Base-by-base conservation (phyloP, 2,329 filamentous ascomycete genomes). In the Pseudogymnoascus sp. region DNA sequence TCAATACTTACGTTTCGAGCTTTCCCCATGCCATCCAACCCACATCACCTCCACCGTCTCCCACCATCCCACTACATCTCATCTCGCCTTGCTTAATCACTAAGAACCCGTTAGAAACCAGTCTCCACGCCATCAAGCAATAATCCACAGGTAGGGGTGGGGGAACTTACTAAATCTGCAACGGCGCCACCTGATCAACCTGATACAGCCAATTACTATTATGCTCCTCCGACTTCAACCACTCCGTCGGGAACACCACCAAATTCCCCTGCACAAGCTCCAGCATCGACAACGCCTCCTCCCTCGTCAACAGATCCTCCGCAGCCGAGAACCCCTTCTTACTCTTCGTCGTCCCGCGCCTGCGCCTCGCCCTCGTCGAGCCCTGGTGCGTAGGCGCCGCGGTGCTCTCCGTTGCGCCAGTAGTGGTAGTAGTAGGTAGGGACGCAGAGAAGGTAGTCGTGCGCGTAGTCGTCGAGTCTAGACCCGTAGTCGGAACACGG, bases 161-260 rank as follows among this genome's bases (percentile, higher is more conserved):
- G 16, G 16, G 16, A 16, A 16, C 16, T 87, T 82, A 91, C 90
- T 99, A 99, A 72, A 99, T 97, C 78, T 97, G 92, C 77, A 99
- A 81, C 63, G 95, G 95, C 70, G 95, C 96, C 73, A 99, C 88
- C 75, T 96, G 89, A 75, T 99, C 95, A 63, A 97, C 91, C 72
- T 93, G 91, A 77, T 96, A 97, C 66, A 97, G 84, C 95, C 95
- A 99, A 73, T 97, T 96, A 63, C 92, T 91, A 68, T 91, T 93
- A 72, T 88, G 86, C 79, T 97, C 95, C 77, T 97, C 95, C 63
- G 88, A 89, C 69, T 89, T 84, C 62, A 96, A 84, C 92, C 96
- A 99, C 71, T 99, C 91, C 75, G 97, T 96, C 5, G 95, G 95
- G 80, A 96, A 99, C 67, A 91, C 79, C 25, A 99, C 93, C 61